Evolutionary conservation across 331 rosid genomes (phyloP), one percentile per base, ranked within the genome.

Genomic region (Telfairia occidentalis): DNA sequence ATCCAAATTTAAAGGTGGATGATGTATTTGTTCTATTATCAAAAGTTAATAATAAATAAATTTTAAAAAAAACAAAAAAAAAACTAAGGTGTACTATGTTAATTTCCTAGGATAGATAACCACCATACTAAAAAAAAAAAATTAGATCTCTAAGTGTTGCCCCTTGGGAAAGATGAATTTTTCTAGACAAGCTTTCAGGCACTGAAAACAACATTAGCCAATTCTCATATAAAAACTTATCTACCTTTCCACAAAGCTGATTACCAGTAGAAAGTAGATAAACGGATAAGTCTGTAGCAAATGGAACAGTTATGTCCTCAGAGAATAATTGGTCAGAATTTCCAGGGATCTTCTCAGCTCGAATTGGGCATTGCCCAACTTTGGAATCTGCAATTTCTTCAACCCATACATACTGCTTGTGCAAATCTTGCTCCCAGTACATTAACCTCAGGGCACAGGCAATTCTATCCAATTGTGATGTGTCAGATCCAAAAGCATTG

Each of bases 321-420:
- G 77, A 82, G 73, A 81, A 52, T 77, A 89, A 71, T 43, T 82
- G 79, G 58, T 82, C 85, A 66, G 52, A 58, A 82, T 73, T 81
- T 65, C 77, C 83, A 75, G 65, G 70, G 69, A 65, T 78, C 77
- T 74, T 81, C 74, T 83, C 88, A 73, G 84, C 85, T 50, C 52
- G 83, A 76, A 85, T 77, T 52, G 89, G 90, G 71, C 98, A 89
- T 79, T 89, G 88, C 32, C 81, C 84, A 42, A 78, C 87, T 54
- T 59, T 49, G 63, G 81, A 74, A 81, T 85, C 83, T 72, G 49
- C 82, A 76, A 75, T 73, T 66, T 82, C 85, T 53, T 71, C 74
- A 75, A 78, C 69, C 85, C 79, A 29, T 29, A n/a, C 50, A 67
- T 75, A 76, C 78, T 84, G 86, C 78, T 73, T 87, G 43, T 59